Conservation (phyloP, 441 rosid genomes). For the Arabidopsis lyrata region DNA sequence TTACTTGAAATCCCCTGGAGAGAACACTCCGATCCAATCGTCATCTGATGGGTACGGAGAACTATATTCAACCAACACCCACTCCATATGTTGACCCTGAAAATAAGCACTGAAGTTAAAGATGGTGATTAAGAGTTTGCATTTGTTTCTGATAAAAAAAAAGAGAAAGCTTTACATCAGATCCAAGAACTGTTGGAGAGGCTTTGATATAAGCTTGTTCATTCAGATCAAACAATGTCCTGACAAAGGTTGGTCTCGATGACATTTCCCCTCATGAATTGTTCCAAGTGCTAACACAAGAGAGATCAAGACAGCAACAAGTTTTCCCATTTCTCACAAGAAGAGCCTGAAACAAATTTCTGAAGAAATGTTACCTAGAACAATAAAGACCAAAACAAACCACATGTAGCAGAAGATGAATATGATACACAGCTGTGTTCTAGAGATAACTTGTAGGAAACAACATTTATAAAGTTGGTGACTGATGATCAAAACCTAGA, state of each 20-base stretch:
- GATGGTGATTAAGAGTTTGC: too few relatives aligned
- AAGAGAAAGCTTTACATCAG: conserved; percentile 45
- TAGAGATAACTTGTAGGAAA: too few relatives aligned
- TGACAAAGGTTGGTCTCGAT: conserved; percentile 71
- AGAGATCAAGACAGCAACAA: conserved; percentile 39
- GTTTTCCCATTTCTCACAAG: neutral
- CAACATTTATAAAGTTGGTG: too few relatives aligned
- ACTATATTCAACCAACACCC: conserved; percentile 60
- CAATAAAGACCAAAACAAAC: too few relatives aligned
- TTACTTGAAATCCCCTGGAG: conserved; percentile 83
- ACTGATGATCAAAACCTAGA: too few relatives aligned
- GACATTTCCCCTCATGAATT: conserved; percentile 52
- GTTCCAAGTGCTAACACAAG: conserved; percentile 50
- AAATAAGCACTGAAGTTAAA: neutral
- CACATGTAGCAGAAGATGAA: too few relatives aligned
- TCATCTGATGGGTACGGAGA: conserved; percentile 65
- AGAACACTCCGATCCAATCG: conserved; percentile 92
- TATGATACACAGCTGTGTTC: too few relatives aligned
- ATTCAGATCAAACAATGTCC: conserved; percentile 40
- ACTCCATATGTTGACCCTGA: conserved; percentile 68
- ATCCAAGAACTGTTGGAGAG: conserved; percentile 67
- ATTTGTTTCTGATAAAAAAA: too few relatives aligned
- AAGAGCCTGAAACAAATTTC: too few relatives aligned
- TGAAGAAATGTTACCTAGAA: too few relatives aligned
- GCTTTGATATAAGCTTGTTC: conserved; percentile 59